A percentile compares a stretch with the other conserved stretches of the same genome.
These are phyloP conservation scores for Lasiosphaeria ovina DNA, from an alignment of 495 filamentous ascomycete species.

Conservation along the genomic window DNA sequence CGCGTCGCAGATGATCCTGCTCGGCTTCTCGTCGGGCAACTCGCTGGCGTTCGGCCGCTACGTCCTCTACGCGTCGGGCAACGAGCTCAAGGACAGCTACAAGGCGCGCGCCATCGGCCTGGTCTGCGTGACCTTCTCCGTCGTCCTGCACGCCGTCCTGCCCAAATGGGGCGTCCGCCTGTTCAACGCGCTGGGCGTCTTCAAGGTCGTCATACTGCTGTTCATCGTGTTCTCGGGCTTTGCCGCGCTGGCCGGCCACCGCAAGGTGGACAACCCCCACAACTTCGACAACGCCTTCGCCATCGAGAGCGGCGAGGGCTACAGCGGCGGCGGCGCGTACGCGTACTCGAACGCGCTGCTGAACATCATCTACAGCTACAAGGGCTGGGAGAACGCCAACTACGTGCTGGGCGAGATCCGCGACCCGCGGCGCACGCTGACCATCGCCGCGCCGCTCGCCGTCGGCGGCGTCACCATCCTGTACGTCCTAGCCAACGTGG, in stretches of 20 bases:
- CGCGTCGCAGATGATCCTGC: conserved; percentile 54
- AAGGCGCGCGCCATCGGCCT: conserved; percentile 60
- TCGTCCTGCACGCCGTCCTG: conserved; percentile 54
- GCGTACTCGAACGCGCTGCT: conserved; percentile 47
- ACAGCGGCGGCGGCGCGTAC: conserved; percentile 32
- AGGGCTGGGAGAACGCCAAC: conserved; percentile 47
- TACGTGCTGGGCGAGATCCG: conserved; percentile 59
- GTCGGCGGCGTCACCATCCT: conserved; percentile 56
- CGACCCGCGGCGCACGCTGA: conserved; percentile 60
- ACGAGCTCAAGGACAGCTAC: conserved; percentile 53
- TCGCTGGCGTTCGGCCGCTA: conserved; percentile 48
- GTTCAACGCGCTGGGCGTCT: conserved; percentile 60
- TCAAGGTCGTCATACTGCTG: conserved; percentile 63
- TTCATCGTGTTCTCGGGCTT: conserved; percentile 62
- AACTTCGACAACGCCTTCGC: conserved; percentile 60
- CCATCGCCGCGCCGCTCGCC: conserved; percentile 59
- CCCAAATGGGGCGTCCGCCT: conserved; percentile 63
- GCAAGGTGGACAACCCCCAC: conserved; percentile 52
- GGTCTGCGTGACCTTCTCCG: conserved; percentile 52
- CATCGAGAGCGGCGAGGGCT: conserved; percentile 39
- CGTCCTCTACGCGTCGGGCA: conserved; percentile 41
- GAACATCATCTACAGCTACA: conserved; percentile 51
- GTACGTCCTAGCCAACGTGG: conserved; percentile 64
- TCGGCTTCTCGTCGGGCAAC: conserved; percentile 42
- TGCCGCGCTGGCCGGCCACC: conserved; percentile 46